A percentile compares a stretch with the other conserved stretches of the same genome.
These are phyloP conservation scores for Cercospora brassicicola DNA, from an alignment of 2,329 filamentous ascomycete species.

Conservation along the genomic window DNA sequence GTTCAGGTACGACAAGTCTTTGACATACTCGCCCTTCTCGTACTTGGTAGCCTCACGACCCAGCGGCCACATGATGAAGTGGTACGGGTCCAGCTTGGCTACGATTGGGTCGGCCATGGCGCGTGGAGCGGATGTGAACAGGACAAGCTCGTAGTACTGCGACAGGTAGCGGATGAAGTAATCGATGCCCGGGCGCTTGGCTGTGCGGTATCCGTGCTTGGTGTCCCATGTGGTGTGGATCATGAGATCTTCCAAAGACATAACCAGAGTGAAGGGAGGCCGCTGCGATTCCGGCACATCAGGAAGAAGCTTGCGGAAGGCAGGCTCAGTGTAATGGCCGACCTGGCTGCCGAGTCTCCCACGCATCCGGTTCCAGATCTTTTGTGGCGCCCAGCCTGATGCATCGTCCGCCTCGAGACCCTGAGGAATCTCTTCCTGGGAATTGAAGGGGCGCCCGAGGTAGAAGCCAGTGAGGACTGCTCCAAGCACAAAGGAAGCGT, in stretches of 20 bases:
- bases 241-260: constrained; percentile 90
- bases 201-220: constrained; percentile 91
- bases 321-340: constrained; percentile 92
- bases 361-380: constrained; percentile 79
- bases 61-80: constrained; percentile 90
- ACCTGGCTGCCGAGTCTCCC: constrained; percentile 74
- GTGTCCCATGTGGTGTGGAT: constrained; percentile 93
- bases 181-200: constrained; percentile 91
- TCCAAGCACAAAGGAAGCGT: constrained; percentile 60
- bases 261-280: constrained; percentile 86
- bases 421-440: constrained; percentile 69
- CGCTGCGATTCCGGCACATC: constrained; percentile 74
- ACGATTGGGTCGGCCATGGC: constrained; percentile 83
- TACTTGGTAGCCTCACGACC: constrained; percentile 97
- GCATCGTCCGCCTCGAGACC: constrained; percentile 60
- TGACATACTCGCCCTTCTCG: constrained; percentile 92
- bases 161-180: constrained; percentile 96
- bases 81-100: constrained; percentile 91
- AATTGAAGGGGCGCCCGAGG: constrained; percentile 79
- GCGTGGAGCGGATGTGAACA: constrained; percentile 88
- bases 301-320: constrained; percentile 89
- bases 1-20: constrained; percentile 98
- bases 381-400: constrained; percentile 71
- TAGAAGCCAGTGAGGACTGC: constrained; percentile 65
- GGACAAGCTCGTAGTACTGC: constrained; percentile 96